Evolutionary conservation across 805 yeast genomes (phyloP), one percentile per base, ranked within the genome.

Genomic region (Starmerella ratchasimensis): DNA sequence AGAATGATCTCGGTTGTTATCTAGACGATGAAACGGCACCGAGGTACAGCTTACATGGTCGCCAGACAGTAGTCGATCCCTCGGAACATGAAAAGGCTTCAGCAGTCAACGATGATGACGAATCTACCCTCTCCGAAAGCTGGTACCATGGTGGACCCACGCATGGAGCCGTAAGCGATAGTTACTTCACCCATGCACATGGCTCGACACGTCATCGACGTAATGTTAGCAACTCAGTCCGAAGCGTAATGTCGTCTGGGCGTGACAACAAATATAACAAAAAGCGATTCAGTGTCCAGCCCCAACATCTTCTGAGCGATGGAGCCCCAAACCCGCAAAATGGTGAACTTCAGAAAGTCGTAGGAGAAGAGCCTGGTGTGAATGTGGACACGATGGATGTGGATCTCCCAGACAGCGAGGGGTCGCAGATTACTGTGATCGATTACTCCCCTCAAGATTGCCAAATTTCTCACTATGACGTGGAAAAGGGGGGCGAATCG

Each of bases 351-450:
- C 5, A 4, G 13, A 35, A 33, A 1, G 33, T 21, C 33, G 63
- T 71, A 4, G 71, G 67, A 18, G 68, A 72, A 69, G 79, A 72
- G 47, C 78, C 79, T 0, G 79, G 79, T 15, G 62, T 72, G 20
- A 69, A 72, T 47, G 59, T 69, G 24, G 52, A 62, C 7, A 67
- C 68, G 1, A 72, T 75, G 1, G 64, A 59, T 17, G 74, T 73
- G 4, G 61, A 68, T 7, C 51, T 71, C n/a, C 47, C 46, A 1
- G 62, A 63, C 11, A 60, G 72, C 1, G 61, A 68, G 3, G 76
- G 76, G 0, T 71, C 77, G 0, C 61, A 67, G 1, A 61, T 72
- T 5, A 69, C 75, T 0, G 55, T 72, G 4, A 64, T 72, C 0
- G 79, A 72, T 48, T 72, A 71, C 51, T 60, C 64, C 19, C 53